Evolutionary conservation across 2,329 filamentous ascomycete species (phyloP).

Genomic region (Colletotrichum ledebouriae): DNA sequence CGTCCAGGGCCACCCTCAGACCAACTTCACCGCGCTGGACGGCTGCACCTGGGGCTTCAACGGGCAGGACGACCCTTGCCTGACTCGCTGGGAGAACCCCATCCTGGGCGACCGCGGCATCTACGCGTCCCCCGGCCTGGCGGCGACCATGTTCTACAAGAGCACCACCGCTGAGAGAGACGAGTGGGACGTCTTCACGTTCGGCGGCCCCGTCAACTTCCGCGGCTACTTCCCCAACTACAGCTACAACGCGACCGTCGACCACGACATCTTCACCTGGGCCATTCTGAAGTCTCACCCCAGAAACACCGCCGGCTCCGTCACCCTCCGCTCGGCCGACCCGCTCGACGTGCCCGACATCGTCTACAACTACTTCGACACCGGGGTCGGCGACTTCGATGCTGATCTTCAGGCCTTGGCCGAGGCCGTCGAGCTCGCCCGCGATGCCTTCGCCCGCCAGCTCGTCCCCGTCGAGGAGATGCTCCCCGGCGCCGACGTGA

Average conservation of each 20-base stretch:
- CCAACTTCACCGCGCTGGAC: constrained; percentile 53
- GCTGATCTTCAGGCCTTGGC: constrained; percentile 66
- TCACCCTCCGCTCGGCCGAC: constrained; percentile 71
- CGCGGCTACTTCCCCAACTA: constrained; percentile 57
- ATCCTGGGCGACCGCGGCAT: constrained; percentile 58
- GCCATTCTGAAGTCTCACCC: constrained; percentile 73
- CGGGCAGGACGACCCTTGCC: constrained; percentile 51
- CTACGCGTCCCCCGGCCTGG: constrained; percentile 45
- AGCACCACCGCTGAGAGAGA: constrained; percentile 46
- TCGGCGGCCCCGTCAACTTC: constrained; percentile 56
- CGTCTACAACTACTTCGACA: constrained; percentile 71
- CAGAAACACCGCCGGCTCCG: constrained; percentile 72
- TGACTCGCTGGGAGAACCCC: constrained; percentile 48
- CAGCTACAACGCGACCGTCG: constrained; percentile 48
- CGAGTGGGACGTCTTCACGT: constrained; percentile 52
- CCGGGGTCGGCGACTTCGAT: constrained; percentile 60
- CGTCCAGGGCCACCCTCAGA: constrained; percentile 58
- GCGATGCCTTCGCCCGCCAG: constrained; percentile 56
- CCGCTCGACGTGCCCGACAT: constrained; percentile 75
- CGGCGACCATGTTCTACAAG: constrained; percentile 47
- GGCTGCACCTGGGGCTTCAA: constrained; percentile 49
- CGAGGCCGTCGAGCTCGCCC: constrained; percentile 67
- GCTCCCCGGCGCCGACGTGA: constrained; percentile 43
- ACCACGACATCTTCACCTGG: constrained; percentile 59
- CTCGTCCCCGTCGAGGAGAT: constrained; percentile 43